phyloP scores from a whole-genome alignment of 2,329 filamentous ascomycete genomes.

The Stromatinia cepivora region DNA sequence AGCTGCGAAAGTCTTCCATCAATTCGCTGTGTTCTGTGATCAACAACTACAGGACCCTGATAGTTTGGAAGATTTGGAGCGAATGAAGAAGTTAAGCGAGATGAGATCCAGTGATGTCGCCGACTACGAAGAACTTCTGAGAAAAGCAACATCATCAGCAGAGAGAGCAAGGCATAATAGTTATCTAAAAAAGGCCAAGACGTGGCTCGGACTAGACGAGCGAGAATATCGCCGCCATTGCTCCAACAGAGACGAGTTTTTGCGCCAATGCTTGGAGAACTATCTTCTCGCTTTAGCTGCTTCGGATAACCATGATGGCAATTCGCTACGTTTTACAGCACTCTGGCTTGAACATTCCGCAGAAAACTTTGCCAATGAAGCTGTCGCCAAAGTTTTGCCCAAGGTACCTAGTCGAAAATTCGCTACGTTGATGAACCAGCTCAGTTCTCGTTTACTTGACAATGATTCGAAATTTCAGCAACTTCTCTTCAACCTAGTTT shows the following conservation, averaged over 20 bases:
- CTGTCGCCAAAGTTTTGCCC: slow-evolving; percentile 68
- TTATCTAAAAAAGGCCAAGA: slow-evolving; percentile 70
- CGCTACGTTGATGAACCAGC: slow-evolving; percentile 88
- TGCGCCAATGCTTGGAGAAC: slow-evolving; percentile 88
- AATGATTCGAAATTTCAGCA: slow-evolving; percentile 70
- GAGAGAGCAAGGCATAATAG: slow-evolving; percentile 57
- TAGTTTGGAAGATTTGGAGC: slow-evolving; percentile 77
- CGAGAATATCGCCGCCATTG: slow-evolving; percentile 79
- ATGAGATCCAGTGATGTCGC: slow-evolving; percentile 79
- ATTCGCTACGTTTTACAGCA: slow-evolving; percentile 87
- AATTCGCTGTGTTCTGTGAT: slow-evolving; percentile 94
- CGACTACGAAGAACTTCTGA: slow-evolving; percentile 64
- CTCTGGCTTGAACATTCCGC: slow-evolving; percentile 88
- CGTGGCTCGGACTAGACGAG: slow-evolving; percentile 88
- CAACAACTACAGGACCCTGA: slow-evolving; percentile 87
- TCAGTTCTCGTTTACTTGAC: slow-evolving; percentile 86
- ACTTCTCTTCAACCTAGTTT: slow-evolving; percentile 71
- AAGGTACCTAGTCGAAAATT: slow-evolving; percentile 90
- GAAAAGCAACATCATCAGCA: slow-evolving; percentile 47
- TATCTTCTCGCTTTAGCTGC: slow-evolving; percentile 83
- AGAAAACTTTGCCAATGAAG: slow-evolving; percentile 73
- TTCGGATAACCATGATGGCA: slow-evolving; percentile 85
- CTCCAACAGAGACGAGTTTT: slow-evolving; percentile 74
- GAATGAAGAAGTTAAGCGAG: slow-evolving; percentile 75
- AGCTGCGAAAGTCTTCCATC: slow-evolving; percentile 86